Base-by-base conservation (phyloP, 495 filamentous ascomycete species). In the Cercophora samala region DNA sequence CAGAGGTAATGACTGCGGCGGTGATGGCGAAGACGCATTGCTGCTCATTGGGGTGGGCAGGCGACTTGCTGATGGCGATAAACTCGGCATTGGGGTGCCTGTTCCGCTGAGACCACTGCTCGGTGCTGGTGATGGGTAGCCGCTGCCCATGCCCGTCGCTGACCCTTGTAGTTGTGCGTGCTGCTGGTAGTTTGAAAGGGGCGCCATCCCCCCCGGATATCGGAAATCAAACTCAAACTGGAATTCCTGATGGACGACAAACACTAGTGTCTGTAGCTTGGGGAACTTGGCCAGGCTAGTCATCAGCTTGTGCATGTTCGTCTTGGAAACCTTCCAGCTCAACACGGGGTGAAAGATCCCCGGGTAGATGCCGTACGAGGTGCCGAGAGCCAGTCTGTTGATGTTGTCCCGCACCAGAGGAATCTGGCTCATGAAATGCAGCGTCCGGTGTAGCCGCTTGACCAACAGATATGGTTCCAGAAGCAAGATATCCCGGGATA, bases 381-480 rank as follows among this genome's bases (percentile, higher is more conserved):
- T 83, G 23, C 81, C 81, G 18, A 83, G 74, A 11, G 81, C 81
- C 2, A 83, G 72, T 21, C 73, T 76, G 51, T 76, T 79, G 37
- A 77, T 77, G 69, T 74, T 78, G 26, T 81, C 79, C 21, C 79
- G 73, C 58, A 83, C 71, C 17, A 80, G 74, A 24, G 79, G 75
- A 23, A 83, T 79, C 72, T 82, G 81, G 70, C 79, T 80, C 69
- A 83, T 75, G 21, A 82, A 81, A 64, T 80, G 79, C 60, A 83
- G 73, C 23, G 78, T 77, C 62, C 81, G 79, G 67, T 82, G 76
- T 23, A 83, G 74, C 60, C 79, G 74, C 73, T 81, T 81, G 69
- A 83, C 78, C 55, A 82, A 78, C 11, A 83, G 72, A 66, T 83
- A 82, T 3, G 81, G 81, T 68, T 83, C 81, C 37, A 83, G 79